Base-by-base conservation (phyloP, 1,284 basidiomycete genomes). In the Sparassis latifolia region DNA sequence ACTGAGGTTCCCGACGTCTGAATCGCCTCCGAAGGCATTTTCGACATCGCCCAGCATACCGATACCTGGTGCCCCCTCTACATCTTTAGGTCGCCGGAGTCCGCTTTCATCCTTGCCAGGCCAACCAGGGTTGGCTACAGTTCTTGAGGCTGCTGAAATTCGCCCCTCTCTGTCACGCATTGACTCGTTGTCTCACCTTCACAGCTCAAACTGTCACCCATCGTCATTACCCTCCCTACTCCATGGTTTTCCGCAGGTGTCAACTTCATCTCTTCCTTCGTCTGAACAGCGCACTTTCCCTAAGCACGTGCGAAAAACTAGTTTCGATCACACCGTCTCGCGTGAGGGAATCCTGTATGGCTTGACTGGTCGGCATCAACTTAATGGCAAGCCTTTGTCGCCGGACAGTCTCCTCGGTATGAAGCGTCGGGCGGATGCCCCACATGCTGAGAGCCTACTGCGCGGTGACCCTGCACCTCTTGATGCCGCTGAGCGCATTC, bases 251-350 rank as follows among this genome's bases (percentile, higher is more conserved):
- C 69, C 71, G 55, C 73, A 76, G 60, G 61, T 72, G 53, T 68
- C 74, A 32, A 61, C 73, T 43, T 63, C 63, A 55, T 67, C 61
- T 50, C 56, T 70, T 30, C 59, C 70, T 50, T 66, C 75, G 56
- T 66, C 69, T 54, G 68, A 78, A 59, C 74, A 70, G 58, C 76
- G 76, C 55, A 73, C 79, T 4, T 92, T 90, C 68, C 84, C 91
- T 46, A 80, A 84, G 53, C 84, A 88, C 62, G 88, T 93, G 51
- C 81, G 92, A 55, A 93, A 95, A 75, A 92, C 92, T 42, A 92
- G 89, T 67, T 94, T 93, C 64, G 92, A 95, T 69, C 92, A 93
- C 67, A 92, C 91, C 0, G 82, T 93, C 32, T 75, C 78, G 38
- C 79, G 79, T 58, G 80, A 87, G 56, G 80, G 79, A 42, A 77